Percentiles rank a stretch among this genome's conserved stretches.
phyloP scores from a whole-genome alignment of 331 rosid genomes.

The Malus hybrid region DNA sequence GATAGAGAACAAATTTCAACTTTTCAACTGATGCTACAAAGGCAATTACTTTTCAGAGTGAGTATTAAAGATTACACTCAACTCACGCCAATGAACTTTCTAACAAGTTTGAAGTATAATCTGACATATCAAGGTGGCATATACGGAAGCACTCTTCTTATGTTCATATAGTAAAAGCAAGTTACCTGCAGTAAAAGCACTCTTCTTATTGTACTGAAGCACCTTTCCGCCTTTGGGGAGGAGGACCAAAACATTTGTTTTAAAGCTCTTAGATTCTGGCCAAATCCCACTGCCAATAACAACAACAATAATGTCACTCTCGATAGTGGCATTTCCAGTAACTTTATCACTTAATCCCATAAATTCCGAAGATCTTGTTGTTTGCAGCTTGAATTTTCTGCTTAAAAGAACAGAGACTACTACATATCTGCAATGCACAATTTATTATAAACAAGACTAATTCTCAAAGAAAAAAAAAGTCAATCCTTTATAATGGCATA shows the following conservation, averaged over 20 bases:
- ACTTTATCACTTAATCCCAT: conserved; percentile 18
- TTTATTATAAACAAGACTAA: not conserved
- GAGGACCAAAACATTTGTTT: conserved; percentile 32
- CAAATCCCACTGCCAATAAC: conserved; percentile 29
- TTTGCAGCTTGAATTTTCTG: conserved; percentile 13
- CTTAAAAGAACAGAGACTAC: conserved; percentile 19
- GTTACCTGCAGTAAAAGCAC: too few species aligned
- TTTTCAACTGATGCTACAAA: too few species aligned
- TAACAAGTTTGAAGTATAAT: too few species aligned
- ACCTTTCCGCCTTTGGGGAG: conserved; percentile 3
- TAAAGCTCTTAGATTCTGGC: conserved; percentile 42
- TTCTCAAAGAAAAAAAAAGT: not conserved
- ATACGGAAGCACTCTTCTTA: too few species aligned
- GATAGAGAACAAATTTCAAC: too few species aligned
- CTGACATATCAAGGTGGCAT: too few species aligned
- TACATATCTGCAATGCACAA: not conserved
- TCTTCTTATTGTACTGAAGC: too few species aligned
- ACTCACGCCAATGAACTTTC: too few species aligned
- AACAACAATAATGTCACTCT: conserved; percentile 9
- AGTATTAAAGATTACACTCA: too few species aligned
- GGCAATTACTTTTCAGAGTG: too few species aligned
- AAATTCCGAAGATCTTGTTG: conserved; percentile 55
- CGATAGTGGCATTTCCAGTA: conserved; percentile 1
- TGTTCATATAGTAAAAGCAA: too few species aligned
- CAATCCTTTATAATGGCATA: not conserved